A percentile compares a stretch with the other conserved stretches of the same genome.
Evolutionary conservation across 768 basidiomycete genomes (phyloP).

Genomic region (Rhizopogon salebrosus): DNA sequence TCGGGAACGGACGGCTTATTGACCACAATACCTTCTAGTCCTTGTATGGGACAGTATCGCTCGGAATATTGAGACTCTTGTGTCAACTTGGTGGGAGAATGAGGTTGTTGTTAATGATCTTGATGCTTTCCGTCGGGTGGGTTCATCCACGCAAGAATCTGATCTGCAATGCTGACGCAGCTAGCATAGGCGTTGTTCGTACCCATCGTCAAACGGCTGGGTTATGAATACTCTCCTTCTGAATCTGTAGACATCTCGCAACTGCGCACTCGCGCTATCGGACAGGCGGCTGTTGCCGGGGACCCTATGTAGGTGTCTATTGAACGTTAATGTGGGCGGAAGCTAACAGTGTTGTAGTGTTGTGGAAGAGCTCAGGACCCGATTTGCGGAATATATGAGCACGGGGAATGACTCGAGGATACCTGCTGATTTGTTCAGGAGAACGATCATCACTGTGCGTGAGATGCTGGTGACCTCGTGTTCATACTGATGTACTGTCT

Average conservation of each 20-base stretch:
- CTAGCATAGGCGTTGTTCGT: slow-evolving; percentile 51
- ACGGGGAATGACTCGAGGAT: slow-evolving; percentile 75
- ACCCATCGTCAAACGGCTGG: slow-evolving; percentile 74
- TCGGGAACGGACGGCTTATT: slow-evolving; percentile 1
- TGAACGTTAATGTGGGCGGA: not conserved
- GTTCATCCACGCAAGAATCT: slow-evolving; percentile 14
- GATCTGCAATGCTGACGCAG: not conserved
- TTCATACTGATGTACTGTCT: not conserved
- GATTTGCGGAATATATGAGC: slow-evolving; percentile 67
- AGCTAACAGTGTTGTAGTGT: slow-evolving; percentile 40
- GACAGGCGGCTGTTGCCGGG: slow-evolving; percentile 43
- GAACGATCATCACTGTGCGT: slow-evolving; percentile 49
- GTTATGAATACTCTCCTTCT: slow-evolving; percentile 62
- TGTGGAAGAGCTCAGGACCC: slow-evolving; percentile 61
- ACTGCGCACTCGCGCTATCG: slow-evolving; percentile 71
- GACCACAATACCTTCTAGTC: slow-evolving; percentile 37
- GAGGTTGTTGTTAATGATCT: slow-evolving; percentile 45
- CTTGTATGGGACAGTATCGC: slow-evolving; percentile 77
- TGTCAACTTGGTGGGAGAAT: slow-evolving; percentile 83
- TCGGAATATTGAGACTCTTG: slow-evolving; percentile 47
- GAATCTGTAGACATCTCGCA: slow-evolving; percentile 68
- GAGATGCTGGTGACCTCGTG: not conserved
- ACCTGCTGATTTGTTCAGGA: slow-evolving; percentile 69
- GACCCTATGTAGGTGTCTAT: slow-evolving; percentile 31
- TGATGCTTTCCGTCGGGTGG: slow-evolving; percentile 55